Evolutionary conservation across 1,284 basidiomycete genomes (phyloP).

Genomic region (Fomitopsis betulina): DNA sequence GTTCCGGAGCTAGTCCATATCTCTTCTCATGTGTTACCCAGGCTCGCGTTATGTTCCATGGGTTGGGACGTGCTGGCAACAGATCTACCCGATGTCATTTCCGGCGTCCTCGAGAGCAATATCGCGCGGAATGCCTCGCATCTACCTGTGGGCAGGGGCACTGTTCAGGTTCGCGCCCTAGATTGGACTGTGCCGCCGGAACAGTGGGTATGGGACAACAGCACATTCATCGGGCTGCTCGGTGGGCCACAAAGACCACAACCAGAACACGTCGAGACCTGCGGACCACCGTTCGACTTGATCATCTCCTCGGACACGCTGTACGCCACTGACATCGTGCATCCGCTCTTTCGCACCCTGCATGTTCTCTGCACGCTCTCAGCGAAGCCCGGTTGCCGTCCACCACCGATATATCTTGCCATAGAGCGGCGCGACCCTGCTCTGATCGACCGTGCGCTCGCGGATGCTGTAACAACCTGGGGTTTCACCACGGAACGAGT

Average conservation of each 20-base stretch:
- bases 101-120: constrained; percentile 65
- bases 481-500: constrained; percentile 58
- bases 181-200: constrained; percentile 59
- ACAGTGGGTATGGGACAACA: constrained; percentile 52
- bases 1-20: constrained; percentile 7
- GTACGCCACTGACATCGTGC: constrained; percentile 60
- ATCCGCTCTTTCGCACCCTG: constrained; percentile 71
- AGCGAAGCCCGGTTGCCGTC: constrained; percentile 16
- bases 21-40: constrained; percentile 24
- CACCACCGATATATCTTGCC: constrained; percentile 60
- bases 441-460: constrained; percentile 57
- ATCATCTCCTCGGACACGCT: constrained; percentile 86
- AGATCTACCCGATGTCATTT: constrained; percentile 69
- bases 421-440: constrained; percentile 75
- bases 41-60: constrained; percentile 63
- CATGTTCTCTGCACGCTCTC: constrained; percentile 40
- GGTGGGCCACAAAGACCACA: neutral
- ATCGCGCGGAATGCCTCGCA: constrained; percentile 45
- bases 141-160: constrained; percentile 34
- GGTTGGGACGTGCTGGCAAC: constrained; percentile 81
- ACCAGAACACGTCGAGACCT: constrained; percentile 6
- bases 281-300: constrained; percentile 66
- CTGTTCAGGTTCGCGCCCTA: constrained; percentile 51
- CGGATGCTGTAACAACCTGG: constrained; percentile 43
- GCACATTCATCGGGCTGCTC: constrained; percentile 29